Percentiles rank a stretch among this genome's conserved stretches.
These are phyloP conservation scores for Phytophthora sp. DNA, from an alignment of 352 stramenopile species.

Conservation along the genomic window DNA sequence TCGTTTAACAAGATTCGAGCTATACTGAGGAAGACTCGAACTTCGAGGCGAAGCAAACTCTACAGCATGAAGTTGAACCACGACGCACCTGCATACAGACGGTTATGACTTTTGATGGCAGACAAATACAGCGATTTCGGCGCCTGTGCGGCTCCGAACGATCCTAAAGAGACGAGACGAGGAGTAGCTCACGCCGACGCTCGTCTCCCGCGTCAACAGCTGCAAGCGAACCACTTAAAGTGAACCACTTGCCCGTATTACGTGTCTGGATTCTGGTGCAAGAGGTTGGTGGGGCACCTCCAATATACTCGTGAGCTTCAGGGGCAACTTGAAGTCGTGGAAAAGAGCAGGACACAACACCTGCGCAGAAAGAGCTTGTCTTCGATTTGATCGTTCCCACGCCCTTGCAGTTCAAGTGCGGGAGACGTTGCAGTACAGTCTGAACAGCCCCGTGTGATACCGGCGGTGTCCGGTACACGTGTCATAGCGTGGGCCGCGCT, in stretches of 20 bases:
- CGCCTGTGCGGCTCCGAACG: neutral
- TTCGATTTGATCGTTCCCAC: slow-evolving; percentile 31
- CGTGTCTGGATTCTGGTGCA: slow-evolving; percentile 36
- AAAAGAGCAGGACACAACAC: slow-evolving; percentile 39
- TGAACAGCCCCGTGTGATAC: neutral
- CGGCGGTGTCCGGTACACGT: slow-evolving; percentile 17
- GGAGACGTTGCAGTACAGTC: slow-evolving; percentile 21
- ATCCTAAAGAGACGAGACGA: slow-evolving; percentile 35
- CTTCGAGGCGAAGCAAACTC: neutral
- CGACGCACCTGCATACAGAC: slow-evolving; percentile 10
- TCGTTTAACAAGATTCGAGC: slow-evolving; percentile 22
- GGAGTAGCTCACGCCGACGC: slow-evolving; percentile 18
- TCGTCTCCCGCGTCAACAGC: slow-evolving; percentile 19
- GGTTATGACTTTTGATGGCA: no score
- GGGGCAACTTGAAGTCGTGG: slow-evolving; percentile 40
- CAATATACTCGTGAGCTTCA: slow-evolving; percentile 19
- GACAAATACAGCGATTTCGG: neutral
- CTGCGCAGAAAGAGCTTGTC: slow-evolving; percentile 33
- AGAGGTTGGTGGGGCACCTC: slow-evolving; percentile 29
- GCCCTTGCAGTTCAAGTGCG: slow-evolving; percentile 29
- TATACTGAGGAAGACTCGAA: neutral
- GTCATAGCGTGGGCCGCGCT: slow-evolving; percentile 9
- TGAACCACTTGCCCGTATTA: slow-evolving; percentile 21
- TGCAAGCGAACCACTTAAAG: no score
- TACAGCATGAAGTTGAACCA: slow-evolving; percentile 13